Conservation (phyloP, 345 rosid species). For the Lagerstroemia speciosa region DNA sequence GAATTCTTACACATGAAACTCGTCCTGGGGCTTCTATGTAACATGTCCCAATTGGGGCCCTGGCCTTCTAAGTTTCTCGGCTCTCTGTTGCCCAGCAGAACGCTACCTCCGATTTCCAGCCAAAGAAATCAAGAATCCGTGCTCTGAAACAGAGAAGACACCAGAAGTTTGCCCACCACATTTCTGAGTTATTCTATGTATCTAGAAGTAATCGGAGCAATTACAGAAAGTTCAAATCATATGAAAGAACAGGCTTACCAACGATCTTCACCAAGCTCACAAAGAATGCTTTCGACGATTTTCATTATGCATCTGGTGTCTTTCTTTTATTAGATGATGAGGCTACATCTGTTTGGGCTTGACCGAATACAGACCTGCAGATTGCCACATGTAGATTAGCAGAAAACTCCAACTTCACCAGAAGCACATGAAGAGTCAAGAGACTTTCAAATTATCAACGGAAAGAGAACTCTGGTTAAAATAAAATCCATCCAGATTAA, state of each 20-base stretch:
- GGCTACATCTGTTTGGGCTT: conserved; percentile 52
- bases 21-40: background rate
- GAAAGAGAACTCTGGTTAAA: background rate
- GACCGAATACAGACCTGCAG: conserved; percentile 78
- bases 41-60: background rate
- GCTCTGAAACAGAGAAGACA: background rate
- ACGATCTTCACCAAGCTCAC: background rate
- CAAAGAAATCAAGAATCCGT: background rate
- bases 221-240: background rate
- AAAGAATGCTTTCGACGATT: background rate
- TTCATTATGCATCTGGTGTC: conserved; percentile 39
- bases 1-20: too few species aligned
- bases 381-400: background rate
- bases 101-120: background rate
- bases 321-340: conserved; percentile 56
- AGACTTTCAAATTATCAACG: background rate
- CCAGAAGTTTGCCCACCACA: background rate
- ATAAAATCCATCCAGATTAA: background rate
- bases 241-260: background rate
- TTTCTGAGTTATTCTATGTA: background rate
- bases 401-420: background rate
- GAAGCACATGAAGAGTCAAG: background rate
- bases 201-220: background rate
- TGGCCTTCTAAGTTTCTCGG: background rate
- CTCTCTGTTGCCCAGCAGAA: background rate